Conservation (phyloP, 208 protist genomes). For the Acanthamoeba comandoni region DNA sequence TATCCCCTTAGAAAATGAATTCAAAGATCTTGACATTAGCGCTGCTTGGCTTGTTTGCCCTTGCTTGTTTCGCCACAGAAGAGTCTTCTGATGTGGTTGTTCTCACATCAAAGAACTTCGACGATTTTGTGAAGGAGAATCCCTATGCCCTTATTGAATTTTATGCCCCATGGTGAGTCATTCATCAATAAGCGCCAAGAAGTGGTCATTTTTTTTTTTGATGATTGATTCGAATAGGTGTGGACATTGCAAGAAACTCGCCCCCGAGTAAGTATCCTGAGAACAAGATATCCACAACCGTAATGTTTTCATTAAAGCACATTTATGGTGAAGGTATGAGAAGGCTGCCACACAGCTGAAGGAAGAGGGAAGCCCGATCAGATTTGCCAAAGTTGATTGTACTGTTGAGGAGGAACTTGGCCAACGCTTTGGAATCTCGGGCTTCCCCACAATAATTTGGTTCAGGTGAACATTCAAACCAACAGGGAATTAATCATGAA, state of each 20-base stretch:
- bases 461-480: too few relatives aligned
- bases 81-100: conserved; percentile 29
- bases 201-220: too few relatives aligned
- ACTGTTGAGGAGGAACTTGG: background rate
- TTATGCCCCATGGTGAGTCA: conserved; percentile 78
- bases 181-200: too few relatives aligned
- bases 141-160: conserved; percentile 73
- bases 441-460: conserved; percentile 54
- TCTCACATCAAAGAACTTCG: conserved; percentile 13
- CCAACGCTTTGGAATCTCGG: conserved; percentile 3
- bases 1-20: conserved; percentile 16
- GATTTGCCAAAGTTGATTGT: conserved; percentile 70
- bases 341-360: conserved; percentile 63
- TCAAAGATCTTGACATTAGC: conserved; percentile 16
- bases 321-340: conserved; percentile 57
- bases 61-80: background rate
- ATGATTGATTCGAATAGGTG: too few relatives aligned
- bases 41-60: conserved; percentile 10
- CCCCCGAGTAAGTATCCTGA: conserved; percentile 47
- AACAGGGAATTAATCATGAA: too few relatives aligned
- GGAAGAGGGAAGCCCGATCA: conserved; percentile 17
- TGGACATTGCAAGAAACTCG: conserved; percentile 78
- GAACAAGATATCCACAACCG: background rate
- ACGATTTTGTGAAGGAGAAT: conserved; percentile 7
- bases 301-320: background rate